Evolutionary conservation across 192 early-diverging fungal species (phyloP), one percentile per base, ranked within the genome.

Genomic region (Piromyces finnis): DNA sequence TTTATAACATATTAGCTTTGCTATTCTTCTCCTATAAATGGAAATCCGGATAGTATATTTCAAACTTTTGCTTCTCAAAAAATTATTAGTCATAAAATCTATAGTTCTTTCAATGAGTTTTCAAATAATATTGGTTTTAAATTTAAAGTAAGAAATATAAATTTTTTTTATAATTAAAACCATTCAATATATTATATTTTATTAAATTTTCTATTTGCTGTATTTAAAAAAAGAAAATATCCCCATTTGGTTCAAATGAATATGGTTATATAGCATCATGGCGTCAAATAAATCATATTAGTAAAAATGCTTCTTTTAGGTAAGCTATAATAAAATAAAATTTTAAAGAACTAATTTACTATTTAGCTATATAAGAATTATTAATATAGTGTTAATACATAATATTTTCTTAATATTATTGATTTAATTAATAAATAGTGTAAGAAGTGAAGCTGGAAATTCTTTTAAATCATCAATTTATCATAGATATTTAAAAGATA

Each of bases 391-490:
- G n/a, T n/a, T n/a, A n/a, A n/a, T n/a, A n/a, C n/a, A n/a, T n/a
- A n/a, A n/a, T n/a, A n/a, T n/a, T n/a, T n/a, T n/a, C n/a, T n/a
- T n/a, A n/a, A n/a, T n/a, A n/a, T n/a, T n/a, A n/a, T n/a, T n/a
- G n/a, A n/a, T n/a, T n/a, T n/a, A n/a, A 81, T 80, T 15, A 85
- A 37, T 83, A 80, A 27, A 29, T 39, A 91, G 90, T 78, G 86
- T 97, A 80, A 90, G 94, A 22, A 85, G 90, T 78, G 91, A 93
- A 29, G 94, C 92, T 17, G 95, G 94, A 18, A 94, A 97, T 84
- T 88, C 91, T 28, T 86, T 94, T 78, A 99, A 99, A 84, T 92
- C 94, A 9, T 87, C 94, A 1, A 39, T 97, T 18, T 84, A 84
- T 13, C 91, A 95, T 85, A 85, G 88, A 78, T 89, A 90, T 81